phyloP scores from a whole-genome alignment of 345 rosid species.

The Gossypium raimondii region DNA sequence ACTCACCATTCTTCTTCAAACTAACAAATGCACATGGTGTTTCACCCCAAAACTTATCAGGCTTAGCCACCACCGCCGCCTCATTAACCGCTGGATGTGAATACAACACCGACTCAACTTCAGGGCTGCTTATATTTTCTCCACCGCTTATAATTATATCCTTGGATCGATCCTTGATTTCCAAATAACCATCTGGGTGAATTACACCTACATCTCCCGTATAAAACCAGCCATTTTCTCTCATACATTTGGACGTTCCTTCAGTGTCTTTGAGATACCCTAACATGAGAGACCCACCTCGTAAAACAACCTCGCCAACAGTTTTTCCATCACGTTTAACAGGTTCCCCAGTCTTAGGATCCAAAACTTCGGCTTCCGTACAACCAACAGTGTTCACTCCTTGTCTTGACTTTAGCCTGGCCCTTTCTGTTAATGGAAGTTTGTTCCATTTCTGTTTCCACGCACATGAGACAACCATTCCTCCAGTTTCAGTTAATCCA shows the following conservation, averaged over 20 bases:
- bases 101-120: slow-evolving; percentile 54
- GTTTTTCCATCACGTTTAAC: slow-evolving; percentile 44
- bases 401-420: slow-evolving; percentile 48
- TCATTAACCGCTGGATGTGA: slow-evolving; percentile 43
- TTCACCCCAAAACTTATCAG: slow-evolving; percentile 59
- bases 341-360: slow-evolving; percentile 36
- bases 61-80: slow-evolving; percentile 59
- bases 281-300: slow-evolving; percentile 49
- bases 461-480: slow-evolving; percentile 39
- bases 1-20: slow-evolving; percentile 24
- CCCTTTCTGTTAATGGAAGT: slow-evolving; percentile 32
- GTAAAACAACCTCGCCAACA: slow-evolving; percentile 48
- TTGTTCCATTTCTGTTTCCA: slow-evolving; percentile 54
- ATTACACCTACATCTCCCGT: slow-evolving; percentile 59
- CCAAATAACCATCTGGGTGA: slow-evolving; percentile 55
- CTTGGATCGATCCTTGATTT: slow-evolving; percentile 53
- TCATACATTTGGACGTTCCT: slow-evolving; percentile 31
- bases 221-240: slow-evolving; percentile 50
- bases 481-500: slow-evolving; percentile 51
- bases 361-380: slow-evolving; percentile 37
- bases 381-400: slow-evolving; percentile 34
- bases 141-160: slow-evolving; percentile 61
- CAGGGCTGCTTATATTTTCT: slow-evolving; percentile 48
- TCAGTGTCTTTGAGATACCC: slow-evolving; percentile 51
- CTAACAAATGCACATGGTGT: slow-evolving; percentile 60